phyloP scores from a whole-genome alignment of 1,284 basidiomycete genomes.

The Rhodofomes roseus region DNA sequence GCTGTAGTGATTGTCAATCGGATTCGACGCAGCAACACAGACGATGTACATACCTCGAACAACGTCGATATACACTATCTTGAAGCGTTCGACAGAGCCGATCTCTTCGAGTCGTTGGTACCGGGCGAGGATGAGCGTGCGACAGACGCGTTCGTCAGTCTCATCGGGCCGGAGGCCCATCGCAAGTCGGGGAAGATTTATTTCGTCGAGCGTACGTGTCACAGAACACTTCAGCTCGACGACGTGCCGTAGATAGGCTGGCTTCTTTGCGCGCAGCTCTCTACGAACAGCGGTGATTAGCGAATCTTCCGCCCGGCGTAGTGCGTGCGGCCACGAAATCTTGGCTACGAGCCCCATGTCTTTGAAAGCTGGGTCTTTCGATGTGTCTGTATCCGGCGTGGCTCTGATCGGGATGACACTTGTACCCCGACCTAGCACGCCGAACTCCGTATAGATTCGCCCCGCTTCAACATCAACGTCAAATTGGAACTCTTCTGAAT shows the following conservation, averaged over 20 bases:
- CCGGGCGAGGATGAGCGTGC: background rate
- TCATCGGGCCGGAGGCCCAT: background rate
- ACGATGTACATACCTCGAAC: background rate
- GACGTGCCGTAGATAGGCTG: constrained; percentile 1
- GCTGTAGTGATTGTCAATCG: background rate
- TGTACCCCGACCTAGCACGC: constrained; percentile 7
- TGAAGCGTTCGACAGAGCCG: background rate
- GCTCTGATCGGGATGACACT: constrained; percentile 5
- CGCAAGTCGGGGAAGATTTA: constrained; percentile 1
- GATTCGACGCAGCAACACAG: background rate
- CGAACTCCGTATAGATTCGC: background rate
- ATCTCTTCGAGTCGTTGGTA: background rate
- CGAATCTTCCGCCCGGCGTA: background rate
- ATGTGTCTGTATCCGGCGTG: background rate
- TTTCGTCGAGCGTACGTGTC: background rate
- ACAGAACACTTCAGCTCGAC: constrained; percentile 4
- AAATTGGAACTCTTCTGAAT: background rate
- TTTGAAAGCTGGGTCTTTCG: background rate
- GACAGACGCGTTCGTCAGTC: background rate
- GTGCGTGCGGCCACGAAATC: background rate
- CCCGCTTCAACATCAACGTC: background rate
- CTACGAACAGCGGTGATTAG: background rate
- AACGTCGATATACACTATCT: background rate
- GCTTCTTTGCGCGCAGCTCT: background rate
- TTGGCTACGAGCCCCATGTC: background rate